Evolutionary conservation across 176 grass and related monocot species (phyloP), one percentile per base, ranked within the genome.

Genomic region (Oryza nivara): DNA sequence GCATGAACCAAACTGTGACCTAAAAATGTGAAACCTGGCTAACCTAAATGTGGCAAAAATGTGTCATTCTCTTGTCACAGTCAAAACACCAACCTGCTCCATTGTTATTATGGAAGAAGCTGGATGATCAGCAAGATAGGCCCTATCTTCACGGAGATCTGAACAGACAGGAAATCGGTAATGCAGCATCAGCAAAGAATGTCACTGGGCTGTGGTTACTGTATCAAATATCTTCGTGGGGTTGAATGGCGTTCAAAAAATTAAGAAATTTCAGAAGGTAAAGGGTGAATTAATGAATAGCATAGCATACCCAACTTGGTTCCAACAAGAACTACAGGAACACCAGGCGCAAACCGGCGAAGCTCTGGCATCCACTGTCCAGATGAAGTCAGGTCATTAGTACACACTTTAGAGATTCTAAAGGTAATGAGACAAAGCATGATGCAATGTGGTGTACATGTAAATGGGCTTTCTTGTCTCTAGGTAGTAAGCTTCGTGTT

Each of bases 321-420:
- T 43, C 94, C 92, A n/a, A 97, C 92, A 74, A 97, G 88, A 51
- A 97, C 80, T 46, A 94, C 85, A 60, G 94, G 94, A 80, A 94
- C 67, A 79, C 77, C 76, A 14, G 94, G 92, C 1, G 90, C 87
- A 71, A 92, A 94, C 32, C 87, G 88, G 41, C 76, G 89, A 65
- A 97, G 84, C 88, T 97, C 94, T 79, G 90, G 86, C 89, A 97
- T 94, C 94, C 94, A 97, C 94, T 97, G 65, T 81, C 46, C 64
- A 67, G 7, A 82, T 43, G 41, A 70, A 43, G 63, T 15, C 65
- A 49, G 3, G 60, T 64, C 10, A 14, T 73, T 23, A 51, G 26
- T 83, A 74, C 38, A 25, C 66, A 40, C 28, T 16, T 49, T 13
- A 73, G 23, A 73, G 22, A 5, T 19, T 45, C 10, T 15, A 20